Conservation (phyloP, 2,329 filamentous ascomycete species). For the Monilinia vaccinii-corymbosi region DNA sequence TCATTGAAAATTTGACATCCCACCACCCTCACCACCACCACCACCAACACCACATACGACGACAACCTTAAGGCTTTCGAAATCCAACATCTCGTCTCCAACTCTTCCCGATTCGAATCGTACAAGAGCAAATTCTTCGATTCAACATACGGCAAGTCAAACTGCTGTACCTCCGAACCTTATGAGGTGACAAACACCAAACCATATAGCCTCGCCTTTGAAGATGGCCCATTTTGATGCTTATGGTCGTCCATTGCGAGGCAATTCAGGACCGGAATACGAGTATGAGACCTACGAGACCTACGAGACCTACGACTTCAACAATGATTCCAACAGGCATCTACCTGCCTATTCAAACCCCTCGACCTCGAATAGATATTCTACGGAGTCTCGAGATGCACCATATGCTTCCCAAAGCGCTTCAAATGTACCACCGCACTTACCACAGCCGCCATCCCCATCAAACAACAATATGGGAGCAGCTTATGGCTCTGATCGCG, state of each 20-base stretch:
- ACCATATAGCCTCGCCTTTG: constrained; percentile 19
- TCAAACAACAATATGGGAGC: constrained; percentile 19
- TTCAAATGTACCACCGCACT: constrained; percentile 16
- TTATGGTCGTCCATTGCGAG: constrained; percentile 18
- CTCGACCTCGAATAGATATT: constrained; percentile 13
- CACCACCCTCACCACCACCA: too few species aligned
- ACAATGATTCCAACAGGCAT: constrained; percentile 13
- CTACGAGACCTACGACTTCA: constrained; percentile 13
- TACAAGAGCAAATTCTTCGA: neutral
- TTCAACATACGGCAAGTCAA: neutral
- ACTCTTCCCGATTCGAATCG: neutral
- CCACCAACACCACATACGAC: too few species aligned
- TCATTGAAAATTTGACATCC: neutral
- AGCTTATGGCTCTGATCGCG: constrained; percentile 14
- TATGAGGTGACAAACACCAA: constrained; percentile 17
- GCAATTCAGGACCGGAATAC: constrained; percentile 9
- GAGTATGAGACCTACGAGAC: constrained; percentile 6
- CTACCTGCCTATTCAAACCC: constrained; percentile 15
- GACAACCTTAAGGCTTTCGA: neutral
- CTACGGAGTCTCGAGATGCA: constrained; percentile 21
- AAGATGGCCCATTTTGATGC: constrained; percentile 23
- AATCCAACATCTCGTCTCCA: neutral
- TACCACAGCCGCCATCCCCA: constrained; percentile 9
- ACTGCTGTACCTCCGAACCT: neutral
- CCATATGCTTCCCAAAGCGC: constrained; percentile 13